phyloP scores from a whole-genome alignment of 2,329 filamentous ascomycete species.

The Stagonosporopsis rhizophila region DNA sequence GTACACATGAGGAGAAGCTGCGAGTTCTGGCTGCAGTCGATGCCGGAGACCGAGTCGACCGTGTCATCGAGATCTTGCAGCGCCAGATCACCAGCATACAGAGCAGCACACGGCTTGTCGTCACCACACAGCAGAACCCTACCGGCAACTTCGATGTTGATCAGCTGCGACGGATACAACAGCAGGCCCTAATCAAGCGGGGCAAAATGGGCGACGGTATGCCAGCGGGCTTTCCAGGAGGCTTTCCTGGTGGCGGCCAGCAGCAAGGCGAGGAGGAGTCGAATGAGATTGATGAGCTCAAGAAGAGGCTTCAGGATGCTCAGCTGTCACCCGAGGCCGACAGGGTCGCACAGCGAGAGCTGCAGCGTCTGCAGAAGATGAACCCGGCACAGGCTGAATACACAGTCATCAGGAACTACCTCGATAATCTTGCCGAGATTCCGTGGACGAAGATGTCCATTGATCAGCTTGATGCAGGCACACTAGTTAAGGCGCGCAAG shows the following conservation, averaged over 20 bases:
- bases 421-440: conserved; percentile 92
- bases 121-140: conserved; percentile 69
- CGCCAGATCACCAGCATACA: conserved; percentile 85
- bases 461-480: conserved; percentile 83
- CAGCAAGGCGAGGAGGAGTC: conserved; percentile 74
- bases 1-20: conserved; percentile 88
- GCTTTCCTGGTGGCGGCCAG: conserved; percentile 53
- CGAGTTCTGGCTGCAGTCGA: conserved; percentile 82
- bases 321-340: conserved; percentile 82
- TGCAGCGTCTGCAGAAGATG: conserved; percentile 92
- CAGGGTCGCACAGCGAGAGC: conserved; percentile 88
- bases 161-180: conserved; percentile 52
- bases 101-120: conserved; percentile 84
- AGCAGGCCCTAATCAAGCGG: conserved; percentile 51
- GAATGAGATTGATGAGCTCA: conserved; percentile 89
- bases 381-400: conserved; percentile 96
- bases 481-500: conserved; percentile 78
- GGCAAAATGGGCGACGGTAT: conserved; percentile 42
- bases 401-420: conserved; percentile 88
- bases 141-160: conserved; percentile 52
- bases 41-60: conserved; percentile 77
- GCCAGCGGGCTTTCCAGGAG: conserved; percentile 51
- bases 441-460: conserved; percentile 88
- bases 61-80: conserved; percentile 82
- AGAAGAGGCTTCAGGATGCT: conserved; percentile 84